Base-by-base conservation (phyloP, 345 rosid species). In the Physaria fendleri region DNA sequence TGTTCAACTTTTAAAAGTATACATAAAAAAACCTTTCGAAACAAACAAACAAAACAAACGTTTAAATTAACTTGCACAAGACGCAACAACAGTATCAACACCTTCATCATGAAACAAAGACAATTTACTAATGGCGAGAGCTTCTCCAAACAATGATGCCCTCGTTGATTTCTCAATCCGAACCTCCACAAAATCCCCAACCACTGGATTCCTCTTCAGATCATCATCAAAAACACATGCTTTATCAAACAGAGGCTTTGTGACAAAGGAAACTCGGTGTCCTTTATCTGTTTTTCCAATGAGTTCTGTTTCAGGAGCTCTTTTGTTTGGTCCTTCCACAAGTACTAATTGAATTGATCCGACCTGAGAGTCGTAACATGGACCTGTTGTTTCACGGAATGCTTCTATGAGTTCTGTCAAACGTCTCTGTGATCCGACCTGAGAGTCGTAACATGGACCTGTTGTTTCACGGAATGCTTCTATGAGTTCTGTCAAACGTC, bases 251-350 rank as follows among this genome's bases (percentile, higher is more conserved):
- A 92, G 12, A 1, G 86, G 86, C 34, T 70, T 58, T 12, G 48
- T 80, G 3, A 64, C 37, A 47, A 92, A 92, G 45, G 80, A 69
- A 47, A 92, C 91, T 59, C 87, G 52, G 33, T 88, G 98, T 21
- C 90, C 90, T 78, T 90, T 77, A 49, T 92, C 95, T 6, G 80
- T 92, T 79, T 84, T 92, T 22, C 97, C 98, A 0, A 86, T 82
- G 12, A 92, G 86, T 62, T 92, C 94, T 6, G 85, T 81, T 35
- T 81, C 86, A 3, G 95, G 98, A 62, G 93, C 93, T 80, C 90
- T 80, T 75, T 75, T 86, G 75, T 86, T 92, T 25, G 90, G 93
- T 56, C 98, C 97, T 81, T 92, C 98, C 1, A 92, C 85, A 58
- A 88, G 66, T 20, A 83, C 86, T 8, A 92, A 83, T 52, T 86